Percentiles rank a stretch among this genome's conserved stretches.
These are phyloP conservation scores for Myrica gale DNA, from an alignment of 306 rosid genomes.

Conservation along the genomic window DNA sequence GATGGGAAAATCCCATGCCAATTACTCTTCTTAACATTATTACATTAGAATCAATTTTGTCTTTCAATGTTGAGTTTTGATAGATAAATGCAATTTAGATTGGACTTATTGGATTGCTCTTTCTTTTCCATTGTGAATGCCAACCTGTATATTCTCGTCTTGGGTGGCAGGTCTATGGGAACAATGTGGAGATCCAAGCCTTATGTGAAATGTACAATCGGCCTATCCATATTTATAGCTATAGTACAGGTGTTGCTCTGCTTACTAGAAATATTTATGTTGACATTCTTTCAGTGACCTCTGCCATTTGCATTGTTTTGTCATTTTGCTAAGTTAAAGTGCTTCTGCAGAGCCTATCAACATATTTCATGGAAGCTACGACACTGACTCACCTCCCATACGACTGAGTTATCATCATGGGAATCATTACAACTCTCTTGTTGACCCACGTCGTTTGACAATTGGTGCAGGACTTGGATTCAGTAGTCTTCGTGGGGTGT, in stretches of 20 bases:
- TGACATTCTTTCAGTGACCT: neutral
- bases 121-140: conserved; percentile 18
- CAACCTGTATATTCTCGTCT: neutral
- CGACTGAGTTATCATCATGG: conserved; percentile 92
- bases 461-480: conserved; percentile 96
- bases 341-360: conserved; percentile 83
- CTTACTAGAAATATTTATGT: conserved; percentile 3
- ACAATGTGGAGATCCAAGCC: conserved; percentile 93
- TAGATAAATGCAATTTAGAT: too few relatives aligned
- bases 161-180: conserved; percentile 82
- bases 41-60: neutral
- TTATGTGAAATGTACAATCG: conserved; percentile 93
- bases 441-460: conserved; percentile 81
- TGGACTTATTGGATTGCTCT: neutral
- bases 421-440: conserved; percentile 93
- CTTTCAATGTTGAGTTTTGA: too few relatives aligned
- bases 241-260: conserved; percentile 57
- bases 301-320: neutral
- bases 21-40: neutral
- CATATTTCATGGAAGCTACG: conserved; percentile 79
- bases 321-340: conserved; percentile 24
- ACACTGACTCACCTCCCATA: conserved; percentile 84
- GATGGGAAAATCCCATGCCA: neutral
- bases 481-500: conserved; percentile 77
- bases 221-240: conserved; percentile 87